Evolutionary conservation across 177 flowering plant species (phyloP).

Genomic region (Vitis hybrid): DNA sequence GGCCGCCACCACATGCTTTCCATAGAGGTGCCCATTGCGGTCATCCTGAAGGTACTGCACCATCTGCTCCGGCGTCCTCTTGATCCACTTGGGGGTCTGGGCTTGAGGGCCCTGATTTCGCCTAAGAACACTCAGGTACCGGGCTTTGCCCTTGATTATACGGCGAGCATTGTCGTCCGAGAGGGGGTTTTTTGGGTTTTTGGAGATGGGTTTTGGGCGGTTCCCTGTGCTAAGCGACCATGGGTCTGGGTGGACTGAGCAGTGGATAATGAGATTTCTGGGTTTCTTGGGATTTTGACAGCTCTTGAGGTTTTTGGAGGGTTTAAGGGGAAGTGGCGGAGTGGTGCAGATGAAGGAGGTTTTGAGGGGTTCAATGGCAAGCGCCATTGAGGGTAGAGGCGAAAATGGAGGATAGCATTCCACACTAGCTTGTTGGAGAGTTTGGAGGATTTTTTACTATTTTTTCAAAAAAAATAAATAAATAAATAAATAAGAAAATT

Average conservation of each 20-base stretch:
- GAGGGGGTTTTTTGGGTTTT: slow-evolving; percentile 59
- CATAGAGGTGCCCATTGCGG: slow-evolving; percentile 76
- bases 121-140: slow-evolving; percentile 60
- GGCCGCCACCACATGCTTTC: slow-evolving; percentile 89
- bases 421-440: too few relatives aligned
- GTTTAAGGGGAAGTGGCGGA: slow-evolving; percentile 14
- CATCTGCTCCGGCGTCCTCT: slow-evolving; percentile 94
- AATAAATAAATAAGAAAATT: too few relatives aligned
- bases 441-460: too few relatives aligned
- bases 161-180: slow-evolving; percentile 92
- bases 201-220: slow-evolving; percentile 54
- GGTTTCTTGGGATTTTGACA: neutral
- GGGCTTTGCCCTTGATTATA: slow-evolving; percentile 72
- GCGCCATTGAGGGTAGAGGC: neutral
- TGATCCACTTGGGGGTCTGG: slow-evolving; percentile 79
- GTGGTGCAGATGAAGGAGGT: slow-evolving; percentile 41
- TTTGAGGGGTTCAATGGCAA: slow-evolving; percentile 44
- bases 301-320: slow-evolving; percentile 11
- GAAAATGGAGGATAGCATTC: neutral
- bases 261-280: slow-evolving; percentile 14
- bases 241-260: slow-evolving; percentile 61
- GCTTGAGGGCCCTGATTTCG: slow-evolving; percentile 70
- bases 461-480: too few relatives aligned
- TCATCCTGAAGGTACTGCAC: slow-evolving; percentile 72
- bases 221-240: slow-evolving; percentile 82